phyloP scores from a whole-genome alignment of 1,139 yeast genomes.

The Saccharomycopsis crataegensis region DNA sequence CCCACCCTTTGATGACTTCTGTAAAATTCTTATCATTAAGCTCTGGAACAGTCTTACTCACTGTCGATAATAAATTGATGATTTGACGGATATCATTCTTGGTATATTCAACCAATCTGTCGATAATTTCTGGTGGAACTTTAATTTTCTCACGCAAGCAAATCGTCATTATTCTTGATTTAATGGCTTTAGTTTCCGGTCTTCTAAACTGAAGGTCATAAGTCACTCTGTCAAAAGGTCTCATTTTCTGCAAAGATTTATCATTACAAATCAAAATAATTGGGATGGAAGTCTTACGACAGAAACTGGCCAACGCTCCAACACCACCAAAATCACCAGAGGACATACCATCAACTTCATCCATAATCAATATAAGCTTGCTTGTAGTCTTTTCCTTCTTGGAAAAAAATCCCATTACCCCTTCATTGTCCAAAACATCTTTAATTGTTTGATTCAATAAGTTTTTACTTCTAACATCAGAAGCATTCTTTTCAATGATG shows the following conservation, averaged over 20 bases:
- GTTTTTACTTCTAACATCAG: conserved; percentile 84
- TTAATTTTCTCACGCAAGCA: conserved; percentile 79
- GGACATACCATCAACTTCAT: conserved; percentile 99
- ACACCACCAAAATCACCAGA: conserved; percentile 99
- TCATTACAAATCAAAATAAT: conserved; percentile 93
- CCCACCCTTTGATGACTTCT: conserved; percentile 65
- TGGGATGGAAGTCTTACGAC: conserved; percentile 81
- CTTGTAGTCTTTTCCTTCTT: conserved; percentile 31
- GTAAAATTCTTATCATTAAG: conserved; percentile 49
- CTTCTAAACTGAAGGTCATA: conserved; percentile 79
- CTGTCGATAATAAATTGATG: conserved; percentile 81
- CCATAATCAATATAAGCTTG: conserved; percentile 84
- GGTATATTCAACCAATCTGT: conserved; percentile 78
- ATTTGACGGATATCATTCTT: conserved; percentile 92
- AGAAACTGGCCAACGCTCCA: conserved; percentile 85
- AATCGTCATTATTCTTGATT: conserved; percentile 82
- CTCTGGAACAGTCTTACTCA: conserved; percentile 58
- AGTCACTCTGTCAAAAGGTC: conserved; percentile 87
- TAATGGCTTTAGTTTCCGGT: conserved; percentile 77
- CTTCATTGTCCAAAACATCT: conserved; percentile 69
- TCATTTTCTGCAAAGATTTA: conserved; percentile 85
- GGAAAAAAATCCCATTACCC: conserved; percentile 72
- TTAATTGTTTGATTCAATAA: conserved; percentile 62
- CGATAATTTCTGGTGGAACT: conserved; percentile 72
- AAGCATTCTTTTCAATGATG: conserved; percentile 69